Conservation (phyloP, 2,329 filamentous ascomycete species). For the Ophiocordyceps australis region DNA sequence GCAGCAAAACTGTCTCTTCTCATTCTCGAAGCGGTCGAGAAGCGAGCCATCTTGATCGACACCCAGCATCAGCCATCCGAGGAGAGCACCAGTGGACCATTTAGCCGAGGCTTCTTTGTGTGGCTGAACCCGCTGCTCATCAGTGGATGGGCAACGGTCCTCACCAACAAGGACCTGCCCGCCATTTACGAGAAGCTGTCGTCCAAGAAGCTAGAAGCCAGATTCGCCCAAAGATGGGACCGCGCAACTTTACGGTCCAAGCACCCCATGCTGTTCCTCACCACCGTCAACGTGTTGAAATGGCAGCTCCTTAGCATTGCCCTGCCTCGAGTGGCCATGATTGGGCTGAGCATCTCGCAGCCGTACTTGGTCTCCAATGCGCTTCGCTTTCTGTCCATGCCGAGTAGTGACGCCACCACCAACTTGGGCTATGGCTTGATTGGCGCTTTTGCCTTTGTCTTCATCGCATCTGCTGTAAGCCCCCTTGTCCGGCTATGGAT, state of each 20-base stretch:
- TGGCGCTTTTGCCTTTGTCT: slow-evolving; percentile 12
- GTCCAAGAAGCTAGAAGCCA: slow-evolving; percentile 8
- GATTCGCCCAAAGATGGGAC: slow-evolving; percentile 8
- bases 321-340: slow-evolving; percentile 9
- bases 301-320: slow-evolving; percentile 12
- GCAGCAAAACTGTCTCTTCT: slow-evolving; percentile 9
- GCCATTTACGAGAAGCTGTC: slow-evolving; percentile 11
- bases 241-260: slow-evolving; percentile 1
- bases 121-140: slow-evolving; percentile 24
- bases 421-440: slow-evolving; percentile 14
- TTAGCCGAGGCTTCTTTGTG: slow-evolving; percentile 13
- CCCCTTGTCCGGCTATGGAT: not conserved
- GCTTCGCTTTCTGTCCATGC: slow-evolving; percentile 11
- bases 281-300: slow-evolving; percentile 8
- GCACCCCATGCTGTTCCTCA: slow-evolving; percentile 6
- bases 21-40: slow-evolving; percentile 12
- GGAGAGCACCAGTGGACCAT: slow-evolving; percentile 26
- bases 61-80: slow-evolving; percentile 22
- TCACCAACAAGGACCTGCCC: slow-evolving; percentile 11
- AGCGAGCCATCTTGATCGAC: slow-evolving; percentile 13
- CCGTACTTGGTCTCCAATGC: slow-evolving; percentile 12
- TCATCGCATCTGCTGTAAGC: slow-evolving; percentile 12
- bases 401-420: slow-evolving; percentile 10
- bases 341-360: slow-evolving; percentile 12
- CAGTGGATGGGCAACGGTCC: slow-evolving; percentile 21